Evolutionary conservation across 495 filamentous ascomycete species (phyloP), one percentile per base, ranked within the genome.

Genomic region (Chaetomium fimeti): DNA sequence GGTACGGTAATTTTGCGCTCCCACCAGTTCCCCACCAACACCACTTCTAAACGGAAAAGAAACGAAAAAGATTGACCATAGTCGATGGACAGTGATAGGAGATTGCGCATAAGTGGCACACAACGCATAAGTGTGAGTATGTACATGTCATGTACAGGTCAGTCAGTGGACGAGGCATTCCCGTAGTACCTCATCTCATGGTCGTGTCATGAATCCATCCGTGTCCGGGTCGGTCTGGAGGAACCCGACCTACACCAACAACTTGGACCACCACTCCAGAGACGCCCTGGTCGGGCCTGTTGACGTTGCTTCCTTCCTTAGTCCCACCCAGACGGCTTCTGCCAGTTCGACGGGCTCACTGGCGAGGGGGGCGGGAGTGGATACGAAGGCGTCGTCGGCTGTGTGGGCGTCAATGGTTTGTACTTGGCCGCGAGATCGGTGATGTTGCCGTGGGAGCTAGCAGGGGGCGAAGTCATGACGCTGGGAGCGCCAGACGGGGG

Each of bases 401-500:
- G 47, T 1, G 25, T 59, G 1, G 59, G 59, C 13, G 32, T 53
- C 59, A 52, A 15, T 0, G 59, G 59, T 22, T 40, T 40, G 27
- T 36, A 43, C 11, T 27, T 36, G 5, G 25, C 52, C 42, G 43
- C 48, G 48, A 52, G 18, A 1, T 59, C 52, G 15, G 22, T 15
- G 3, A 65, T n/a, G 9, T 32, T 28, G 5, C 59, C 61, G 20
- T 66, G 63, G 1, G 62, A 62, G 4, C 63, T 72, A 3, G 25
- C 38, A 1, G 70, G 68, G 7, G 66, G 70, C n/a, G 66, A 67
- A 3, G 40, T 9, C 24, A 20, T 28, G 29, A 55, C 36, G 38
- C 67, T 68, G 5, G 54, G 36, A 2, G 66, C 58, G 0, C 51
- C 67, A 0, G 72, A 72, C 25, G 72, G 70, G 0, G 72, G 72